Percentiles rank a stretch among this genome's conserved stretches.
Conservation (phyloP, 495 filamentous ascomycete genomes). For the Penicillium fimorum region DNA sequence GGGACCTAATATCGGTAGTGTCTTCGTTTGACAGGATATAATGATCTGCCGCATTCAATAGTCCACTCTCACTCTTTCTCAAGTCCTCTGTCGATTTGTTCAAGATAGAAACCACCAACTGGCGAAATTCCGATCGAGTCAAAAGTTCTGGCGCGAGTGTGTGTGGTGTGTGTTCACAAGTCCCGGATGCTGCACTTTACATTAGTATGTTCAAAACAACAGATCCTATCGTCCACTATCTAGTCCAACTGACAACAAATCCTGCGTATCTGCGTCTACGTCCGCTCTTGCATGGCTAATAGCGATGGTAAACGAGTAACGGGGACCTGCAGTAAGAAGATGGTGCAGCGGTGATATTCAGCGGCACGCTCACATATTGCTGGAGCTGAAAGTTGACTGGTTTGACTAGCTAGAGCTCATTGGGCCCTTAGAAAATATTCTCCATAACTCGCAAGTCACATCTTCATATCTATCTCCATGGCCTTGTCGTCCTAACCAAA, state of each 20-base stretch:
- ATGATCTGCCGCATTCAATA: background rate
- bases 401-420: background rate
- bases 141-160: background rate
- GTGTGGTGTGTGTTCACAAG: background rate
- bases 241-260: background rate
- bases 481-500: background rate
- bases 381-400: background rate
- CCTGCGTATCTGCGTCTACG: background rate
- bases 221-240: background rate
- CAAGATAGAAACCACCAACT: background rate
- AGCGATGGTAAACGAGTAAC: background rate
- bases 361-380: background rate
- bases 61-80: too few species aligned
- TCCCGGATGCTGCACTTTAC: background rate
- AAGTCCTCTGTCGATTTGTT: too few species aligned
- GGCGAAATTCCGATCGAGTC: background rate
- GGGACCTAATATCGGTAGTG: background rate
- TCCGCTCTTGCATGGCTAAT: background rate
- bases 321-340: slow-evolving; percentile 1
- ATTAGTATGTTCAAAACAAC: background rate
- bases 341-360: background rate
- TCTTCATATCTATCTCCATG: background rate
- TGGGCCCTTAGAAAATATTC: background rate
- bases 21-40: background rate
- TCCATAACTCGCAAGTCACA: background rate